Evolutionary conservation across 139 green algal species (phyloP).

Genomic region (Ettlia oleoabundans): DNA sequence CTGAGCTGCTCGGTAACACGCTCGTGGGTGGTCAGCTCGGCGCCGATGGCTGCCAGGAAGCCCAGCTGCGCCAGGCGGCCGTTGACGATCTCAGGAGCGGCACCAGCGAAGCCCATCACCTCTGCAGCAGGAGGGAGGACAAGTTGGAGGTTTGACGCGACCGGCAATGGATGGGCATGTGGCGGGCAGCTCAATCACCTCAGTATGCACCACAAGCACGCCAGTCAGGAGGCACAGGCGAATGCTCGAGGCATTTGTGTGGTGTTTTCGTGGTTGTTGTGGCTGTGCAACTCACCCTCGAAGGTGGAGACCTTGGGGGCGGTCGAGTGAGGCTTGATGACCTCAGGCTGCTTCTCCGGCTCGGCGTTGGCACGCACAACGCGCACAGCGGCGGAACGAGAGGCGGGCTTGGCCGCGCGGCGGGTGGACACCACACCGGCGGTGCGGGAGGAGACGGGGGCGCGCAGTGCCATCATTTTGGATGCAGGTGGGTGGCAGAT

Average conservation of each 20-base stretch:
- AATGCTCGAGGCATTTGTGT: neutral
- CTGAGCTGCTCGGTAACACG: constrained; percentile 59
- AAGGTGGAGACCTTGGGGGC: neutral
- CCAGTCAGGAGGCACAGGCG: neutral
- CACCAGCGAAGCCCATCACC: constrained; percentile 25
- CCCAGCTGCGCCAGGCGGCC: constrained; percentile 68
- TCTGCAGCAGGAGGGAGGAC: constrained; percentile 19
- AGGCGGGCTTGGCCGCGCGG: neutral
- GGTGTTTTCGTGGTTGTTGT: neutral
- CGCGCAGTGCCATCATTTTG: neutral
- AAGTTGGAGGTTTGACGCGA: no score
- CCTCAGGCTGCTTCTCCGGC: neutral
- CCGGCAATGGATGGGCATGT: no score
- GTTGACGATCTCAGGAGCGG: constrained; percentile 65
- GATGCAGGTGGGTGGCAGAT: neutral
- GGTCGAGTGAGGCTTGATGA: neutral
- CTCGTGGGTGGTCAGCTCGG: constrained; percentile 60
- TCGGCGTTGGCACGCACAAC: neutral
- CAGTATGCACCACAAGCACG: neutral
- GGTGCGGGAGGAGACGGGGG: neutral
- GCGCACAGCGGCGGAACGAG: neutral
- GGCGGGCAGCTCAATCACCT: no score
- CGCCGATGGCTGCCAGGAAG: constrained; percentile 65
- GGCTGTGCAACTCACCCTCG: neutral
- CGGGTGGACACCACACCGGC: neutral